phyloP scores from a whole-genome alignment of 2,329 filamentous ascomycete species.

The Aspergillus chevalieri region DNA sequence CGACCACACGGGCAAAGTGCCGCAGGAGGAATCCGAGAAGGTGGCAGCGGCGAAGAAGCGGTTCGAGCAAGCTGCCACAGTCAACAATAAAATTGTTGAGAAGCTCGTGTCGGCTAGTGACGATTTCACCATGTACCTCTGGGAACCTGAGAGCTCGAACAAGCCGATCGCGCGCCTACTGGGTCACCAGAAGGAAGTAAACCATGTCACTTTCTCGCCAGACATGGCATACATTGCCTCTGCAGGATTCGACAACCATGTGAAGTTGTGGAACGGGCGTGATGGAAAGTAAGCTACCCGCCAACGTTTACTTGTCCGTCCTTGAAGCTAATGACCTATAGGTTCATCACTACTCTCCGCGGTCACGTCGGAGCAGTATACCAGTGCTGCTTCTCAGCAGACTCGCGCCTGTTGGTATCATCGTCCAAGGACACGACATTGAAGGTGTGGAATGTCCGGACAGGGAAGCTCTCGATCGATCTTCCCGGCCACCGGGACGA shows the following conservation, averaged over 20 bases:
- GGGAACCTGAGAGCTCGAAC: slow-evolving; percentile 70
- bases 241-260: slow-evolving; percentile 87
- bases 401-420: slow-evolving; percentile 82
- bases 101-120: slow-evolving; percentile 84
- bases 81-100: slow-evolving; percentile 72
- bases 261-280: slow-evolving; percentile 81
- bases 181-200: slow-evolving; percentile 96
- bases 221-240: slow-evolving; percentile 84
- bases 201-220: slow-evolving; percentile 89
- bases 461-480: slow-evolving; percentile 74
- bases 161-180: slow-evolving; percentile 83
- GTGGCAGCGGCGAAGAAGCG: slow-evolving; percentile 68
- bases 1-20: slow-evolving; percentile 71
- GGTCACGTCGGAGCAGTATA: slow-evolving; percentile 91
- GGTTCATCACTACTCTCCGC: slow-evolving; percentile 79
- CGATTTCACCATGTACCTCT: slow-evolving; percentile 94
- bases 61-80: slow-evolving; percentile 76
- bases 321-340: slow-evolving; percentile 25
- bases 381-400: slow-evolving; percentile 85
- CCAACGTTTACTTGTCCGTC: slow-evolving; percentile 2
- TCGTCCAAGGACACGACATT: slow-evolving; percentile 87
- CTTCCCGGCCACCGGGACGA: slow-evolving; percentile 87
- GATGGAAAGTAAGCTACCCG: slow-evolving; percentile 50
- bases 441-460: slow-evolving; percentile 89
- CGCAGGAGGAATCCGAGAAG: slow-evolving; percentile 63